phyloP scores from a whole-genome alignment of 345 rosid species.

The Lepidium sativum region DNA sequence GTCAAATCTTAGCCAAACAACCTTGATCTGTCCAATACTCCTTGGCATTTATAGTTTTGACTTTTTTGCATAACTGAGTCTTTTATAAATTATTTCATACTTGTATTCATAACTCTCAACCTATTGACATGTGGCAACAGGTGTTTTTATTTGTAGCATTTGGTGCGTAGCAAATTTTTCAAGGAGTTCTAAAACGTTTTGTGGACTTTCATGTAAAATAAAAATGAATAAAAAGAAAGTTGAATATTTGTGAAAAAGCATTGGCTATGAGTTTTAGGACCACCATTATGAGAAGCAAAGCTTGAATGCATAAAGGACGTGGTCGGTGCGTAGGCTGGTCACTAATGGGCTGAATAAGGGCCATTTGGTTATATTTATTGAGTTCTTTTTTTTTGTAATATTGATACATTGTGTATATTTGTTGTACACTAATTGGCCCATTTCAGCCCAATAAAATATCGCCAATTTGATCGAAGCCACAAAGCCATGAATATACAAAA shows the following conservation, averaged over 20 bases:
- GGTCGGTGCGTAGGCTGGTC: conserved; percentile 9
- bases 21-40: too few relatives aligned
- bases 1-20: conserved; percentile 49
- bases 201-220: neutral
- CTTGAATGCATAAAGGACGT: conserved; percentile 9
- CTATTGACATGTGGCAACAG: conserved; percentile 23
- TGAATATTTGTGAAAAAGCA: conserved; percentile 2
- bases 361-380: too few relatives aligned
- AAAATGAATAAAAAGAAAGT: neutral
- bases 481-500: neutral
- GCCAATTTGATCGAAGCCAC: neutral
- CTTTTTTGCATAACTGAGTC: neutral
- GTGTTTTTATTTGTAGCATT: conserved; percentile 9
- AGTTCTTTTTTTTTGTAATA: too few relatives aligned
- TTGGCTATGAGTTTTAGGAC: conserved; percentile 16
- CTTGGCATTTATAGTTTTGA: conserved; percentile 7
- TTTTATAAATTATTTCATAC: neutral
- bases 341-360: conserved; percentile 1
- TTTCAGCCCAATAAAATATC: neutral
- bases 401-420: neutral
- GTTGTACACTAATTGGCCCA: neutral
- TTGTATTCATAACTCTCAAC: conserved; percentile 8
- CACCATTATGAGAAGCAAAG: conserved; percentile 12
- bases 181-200: neutral
- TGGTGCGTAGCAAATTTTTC: conserved; percentile 8